Percentiles rank a stretch among this genome's conserved stretches.
These are phyloP conservation scores for Stephanocyclus meneghinianus DNA, from an alignment of 352 stramenopile species.

Conservation along the genomic window DNA sequence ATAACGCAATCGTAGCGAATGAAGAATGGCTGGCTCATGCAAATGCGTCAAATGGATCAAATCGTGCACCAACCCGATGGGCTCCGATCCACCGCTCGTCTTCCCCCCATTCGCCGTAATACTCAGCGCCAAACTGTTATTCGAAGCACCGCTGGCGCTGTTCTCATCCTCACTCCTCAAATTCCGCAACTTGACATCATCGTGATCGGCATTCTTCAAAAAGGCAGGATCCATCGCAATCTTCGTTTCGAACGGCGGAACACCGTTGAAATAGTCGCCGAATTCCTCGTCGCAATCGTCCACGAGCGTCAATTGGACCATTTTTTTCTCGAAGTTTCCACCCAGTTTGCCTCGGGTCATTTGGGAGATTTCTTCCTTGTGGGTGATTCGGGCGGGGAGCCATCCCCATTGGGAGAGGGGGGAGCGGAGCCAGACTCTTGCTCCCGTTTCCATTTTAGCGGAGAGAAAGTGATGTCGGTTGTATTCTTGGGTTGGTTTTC, in stretches of 20 bases:
- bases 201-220: slow-evolving; percentile 1
- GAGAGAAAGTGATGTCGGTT: too few relatives aligned
- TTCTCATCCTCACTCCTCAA: not conserved
- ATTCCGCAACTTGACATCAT: slow-evolving; percentile 10
- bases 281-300: slow-evolving; percentile 4
- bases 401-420: slow-evolving; percentile 73
- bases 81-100: not conserved
- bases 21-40: slow-evolving; percentile 90
- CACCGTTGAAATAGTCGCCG: not conserved
- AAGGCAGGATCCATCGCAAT: not conserved
- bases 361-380: slow-evolving; percentile 28
- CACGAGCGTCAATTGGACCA: not conserved
- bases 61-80: slow-evolving; percentile 7
- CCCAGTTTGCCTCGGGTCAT: not conserved
- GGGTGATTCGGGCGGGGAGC: slow-evolving; percentile 71
- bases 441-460: slow-evolving; percentile 65
- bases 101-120: not conserved
- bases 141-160: too few relatives aligned
- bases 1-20: slow-evolving; percentile 67
- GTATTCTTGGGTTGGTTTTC: not conserved
- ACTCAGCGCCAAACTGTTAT: not conserved
- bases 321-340: not conserved
- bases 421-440: slow-evolving; percentile 68
- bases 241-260: not conserved
- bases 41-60: slow-evolving; percentile 83